These are phyloP conservation scores for Podila horticola DNA, from an alignment of 192 early-diverging fungal genomes.

Conservation along the genomic window DNA sequence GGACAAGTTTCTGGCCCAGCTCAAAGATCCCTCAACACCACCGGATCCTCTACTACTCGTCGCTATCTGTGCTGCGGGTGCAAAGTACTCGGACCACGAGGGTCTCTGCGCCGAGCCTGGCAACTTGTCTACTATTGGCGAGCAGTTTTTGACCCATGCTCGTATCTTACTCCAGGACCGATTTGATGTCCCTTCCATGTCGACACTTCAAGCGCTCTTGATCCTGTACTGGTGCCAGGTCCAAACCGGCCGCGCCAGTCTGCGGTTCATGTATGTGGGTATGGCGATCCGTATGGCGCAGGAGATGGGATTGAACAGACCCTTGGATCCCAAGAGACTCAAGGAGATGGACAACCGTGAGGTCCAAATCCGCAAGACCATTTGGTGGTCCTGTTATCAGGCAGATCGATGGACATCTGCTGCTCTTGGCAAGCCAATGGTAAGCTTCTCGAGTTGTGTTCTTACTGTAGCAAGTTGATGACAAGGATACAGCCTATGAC, in stretches of 20 bases:
- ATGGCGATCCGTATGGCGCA: constrained; percentile 60
- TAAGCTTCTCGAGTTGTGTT: background rate
- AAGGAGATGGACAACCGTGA: constrained; percentile 39
- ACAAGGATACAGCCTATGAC: background rate
- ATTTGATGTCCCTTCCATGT: constrained; percentile 53
- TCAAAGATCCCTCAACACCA: constrained; percentile 25
- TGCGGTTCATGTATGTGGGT: constrained; percentile 49
- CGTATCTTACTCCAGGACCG: constrained; percentile 49
- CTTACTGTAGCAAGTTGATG: background rate
- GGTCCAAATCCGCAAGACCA: constrained; percentile 44
- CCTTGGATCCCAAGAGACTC: constrained; percentile 18
- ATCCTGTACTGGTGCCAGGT: constrained; percentile 53
- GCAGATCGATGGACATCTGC: constrained; percentile 52
- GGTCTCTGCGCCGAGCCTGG: constrained; percentile 40
- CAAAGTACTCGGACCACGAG: constrained; percentile 44
- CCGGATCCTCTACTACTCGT: constrained; percentile 41
- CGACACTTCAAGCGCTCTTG: constrained; percentile 55
- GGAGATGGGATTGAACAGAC: constrained; percentile 51
- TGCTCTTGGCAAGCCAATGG: constrained; percentile 50
- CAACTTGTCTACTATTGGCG: constrained; percentile 41
- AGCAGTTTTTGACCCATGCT: constrained; percentile 48
- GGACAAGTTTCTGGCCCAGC: constrained; percentile 42
- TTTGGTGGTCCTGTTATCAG: constrained; percentile 52
- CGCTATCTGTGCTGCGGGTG: constrained; percentile 48
- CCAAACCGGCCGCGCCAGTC: constrained; percentile 48